Base-by-base conservation (phyloP, 352 stramenopile species). In the Pythium insidiosum region DNA sequence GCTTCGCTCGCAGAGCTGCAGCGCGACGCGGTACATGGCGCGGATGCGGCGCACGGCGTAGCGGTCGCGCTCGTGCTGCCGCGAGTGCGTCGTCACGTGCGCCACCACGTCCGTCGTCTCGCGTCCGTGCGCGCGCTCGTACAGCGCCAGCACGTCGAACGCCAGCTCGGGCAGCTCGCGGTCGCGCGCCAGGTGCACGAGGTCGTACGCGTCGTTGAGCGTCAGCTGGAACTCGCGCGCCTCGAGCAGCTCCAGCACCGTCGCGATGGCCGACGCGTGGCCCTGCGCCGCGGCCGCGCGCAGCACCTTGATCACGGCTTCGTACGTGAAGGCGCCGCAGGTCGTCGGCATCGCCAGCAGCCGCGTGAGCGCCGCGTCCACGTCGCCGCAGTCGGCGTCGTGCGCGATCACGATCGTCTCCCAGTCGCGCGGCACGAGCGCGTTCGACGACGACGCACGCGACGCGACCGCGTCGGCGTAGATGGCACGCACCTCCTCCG, bases 21-120 rank as follows among this genome's bases (percentile, higher is more conserved):
- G 60, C 37, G 63, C 63, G 26, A 67, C 61, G 33, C 39, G 64
- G 61, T 83, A 86, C 60, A 86, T 73, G 10, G 66, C 70, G 31
- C 56, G 71, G 18, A 81, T 63, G 40, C 71, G 74, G 24, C 38
- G 58, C n/a, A 70, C 41, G n/a, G 58, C 59, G 29, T 58, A 61
- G 21, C 56, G 63, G 35, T 76, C 63, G 18, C 52, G 52, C 3
- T 44, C 26, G 18, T 43, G 51, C 34, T 63, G 53, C n/a, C n/a
- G n/a, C n/a, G n/a, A n/a, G 47, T 24, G 39, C 26, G 43, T 48
- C 25, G 53, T 54, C 24, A 36, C 49, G 24, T 39, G 38, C 22
- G 9, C 19, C 18, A 49, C 47, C 11, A 21, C 30, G 22, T 53
- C 40, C 15, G 58, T 56, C 18, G 29, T 56, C 6, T 31, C 37